These are phyloP conservation scores for Trichoderma reesei DNA, from an alignment of 495 filamentous ascomycete species.

Conservation along the genomic window DNA sequence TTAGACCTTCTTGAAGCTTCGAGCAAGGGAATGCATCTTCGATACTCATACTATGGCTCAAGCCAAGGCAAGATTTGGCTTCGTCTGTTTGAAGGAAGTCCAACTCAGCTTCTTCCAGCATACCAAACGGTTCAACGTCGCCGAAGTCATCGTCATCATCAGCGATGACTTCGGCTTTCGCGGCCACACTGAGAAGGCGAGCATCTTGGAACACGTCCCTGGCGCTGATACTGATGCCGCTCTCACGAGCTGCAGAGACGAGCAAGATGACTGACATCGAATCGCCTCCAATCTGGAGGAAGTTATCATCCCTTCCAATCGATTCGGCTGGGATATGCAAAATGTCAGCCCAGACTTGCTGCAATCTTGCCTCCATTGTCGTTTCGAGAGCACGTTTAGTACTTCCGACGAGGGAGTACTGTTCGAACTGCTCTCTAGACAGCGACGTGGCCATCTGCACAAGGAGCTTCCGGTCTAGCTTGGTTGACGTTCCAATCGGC, in stretches of 20 bases:
- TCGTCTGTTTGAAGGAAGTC: neutral
- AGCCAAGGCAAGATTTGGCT: neutral
- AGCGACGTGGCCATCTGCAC: neutral
- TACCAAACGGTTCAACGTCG: neutral
- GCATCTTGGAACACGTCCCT: conserved; percentile 36
- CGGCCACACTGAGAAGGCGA: conserved; percentile 12
- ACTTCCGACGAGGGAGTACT: neutral
- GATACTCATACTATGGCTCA: conserved; percentile 18
- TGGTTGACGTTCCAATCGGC: conserved; percentile 21
- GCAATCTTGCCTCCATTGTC: neutral
- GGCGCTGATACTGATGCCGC: neutral
- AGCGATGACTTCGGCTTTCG: neutral
- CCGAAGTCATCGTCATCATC: too few relatives aligned
- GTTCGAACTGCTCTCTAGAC: neutral
- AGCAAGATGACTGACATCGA: conserved; percentile 27
- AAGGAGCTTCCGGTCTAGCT: conserved; percentile 21
- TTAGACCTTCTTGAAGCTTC: conserved; percentile 43
- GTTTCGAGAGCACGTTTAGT: neutral
- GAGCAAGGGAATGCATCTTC: conserved; percentile 51
- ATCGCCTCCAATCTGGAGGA: conserved; percentile 43
- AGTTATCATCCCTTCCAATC: conserved; percentile 21
- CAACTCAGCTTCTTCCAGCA: neutral
- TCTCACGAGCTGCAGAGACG: neutral
- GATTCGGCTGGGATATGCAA: neutral
- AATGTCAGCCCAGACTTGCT: neutral